A percentile compares a stretch with the other conserved stretches of the same genome.
These are phyloP conservation scores for Blastobotrys proliferans DNA, from an alignment of 1,139 yeast species.

Conservation along the genomic window DNA sequence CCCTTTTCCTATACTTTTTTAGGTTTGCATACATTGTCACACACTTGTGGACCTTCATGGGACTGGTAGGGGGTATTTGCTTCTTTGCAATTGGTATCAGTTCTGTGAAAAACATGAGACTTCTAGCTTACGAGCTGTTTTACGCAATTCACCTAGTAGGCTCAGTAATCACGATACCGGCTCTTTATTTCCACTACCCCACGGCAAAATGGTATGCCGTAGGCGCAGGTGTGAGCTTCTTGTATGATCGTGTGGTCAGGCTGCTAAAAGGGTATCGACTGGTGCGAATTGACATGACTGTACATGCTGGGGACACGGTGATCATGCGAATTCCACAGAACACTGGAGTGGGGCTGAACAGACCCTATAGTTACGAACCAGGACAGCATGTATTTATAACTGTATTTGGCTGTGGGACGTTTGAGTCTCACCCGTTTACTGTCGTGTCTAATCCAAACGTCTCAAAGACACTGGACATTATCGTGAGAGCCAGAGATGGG, in stretches of 20 bases:
- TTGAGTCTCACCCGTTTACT: conserved; percentile 19
- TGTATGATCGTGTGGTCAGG: conserved; percentile 26
- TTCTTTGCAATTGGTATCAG: conserved; percentile 25
- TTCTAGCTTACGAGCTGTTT: conserved; percentile 24
- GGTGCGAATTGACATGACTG: conserved; percentile 19
- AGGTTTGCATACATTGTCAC: conserved; percentile 29
- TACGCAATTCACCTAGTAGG: conserved; percentile 26
- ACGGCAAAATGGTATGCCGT: conserved; percentile 25
- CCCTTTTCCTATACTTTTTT: conserved; percentile 24
- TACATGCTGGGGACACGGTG: conserved; percentile 27
- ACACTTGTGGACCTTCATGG: conserved; percentile 36
- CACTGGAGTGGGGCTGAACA: conserved; percentile 18
- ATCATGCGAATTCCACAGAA: conserved; percentile 22
- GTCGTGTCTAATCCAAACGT: conserved; percentile 24
- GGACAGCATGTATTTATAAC: conserved; percentile 30
- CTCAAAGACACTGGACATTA: conserved; percentile 23
- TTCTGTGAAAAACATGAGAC: conserved; percentile 18
- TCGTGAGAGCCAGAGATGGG: conserved; percentile 28
- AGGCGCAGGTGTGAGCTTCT: conserved; percentile 22
- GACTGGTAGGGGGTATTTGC: conserved; percentile 27
- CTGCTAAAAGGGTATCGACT: conserved; percentile 21
- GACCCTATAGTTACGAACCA: conserved; percentile 22
- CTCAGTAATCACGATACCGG: conserved; percentile 25
- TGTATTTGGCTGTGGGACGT: conserved; percentile 22
- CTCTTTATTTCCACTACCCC: conserved; percentile 26